Evolutionary conservation across 2,329 filamentous ascomycete genomes (phyloP), one percentile per base, ranked within the genome.

Genomic region (Aspergillus quadricinctus): DNA sequence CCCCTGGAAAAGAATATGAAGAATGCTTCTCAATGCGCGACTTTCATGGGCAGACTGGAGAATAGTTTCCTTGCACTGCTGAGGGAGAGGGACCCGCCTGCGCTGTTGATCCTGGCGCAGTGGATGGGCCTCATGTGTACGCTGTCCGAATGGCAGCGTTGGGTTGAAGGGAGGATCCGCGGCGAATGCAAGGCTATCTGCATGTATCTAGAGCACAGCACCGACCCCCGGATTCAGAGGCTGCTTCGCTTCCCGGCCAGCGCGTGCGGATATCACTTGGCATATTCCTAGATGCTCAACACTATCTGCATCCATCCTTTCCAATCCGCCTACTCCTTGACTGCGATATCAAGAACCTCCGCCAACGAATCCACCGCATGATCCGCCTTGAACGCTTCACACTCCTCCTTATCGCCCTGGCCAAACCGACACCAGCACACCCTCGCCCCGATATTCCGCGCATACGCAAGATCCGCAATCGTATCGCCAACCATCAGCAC

Each of bases 41-140:
- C 61, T 0, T 72, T 69, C 46, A 66, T 69, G 57, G 67, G 69
- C 11, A 57, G 61, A 23, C 49, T 72, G 37, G 61, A 65, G 3
- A 61, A 57, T n/a, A 54, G 60, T 9, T 71, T 68, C 43, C 52
- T 69, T 19, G 57, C 57, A 19, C 56, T 71, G 2, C 40, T 69
- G 2, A 56, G 62, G 27, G 41, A 53, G n/a, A 61, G 65, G 31
- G 69, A 72, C 50, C 54, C 61, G 0, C 56, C 60, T 8, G 68
- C 67, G n/a, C 53, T 72, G 7, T 40, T 70, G 1, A 61, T 72
- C 6, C 48, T 72, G 35, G 65, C 64, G 4, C 57, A 69, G 17
- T 72, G 69, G 69, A 68, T 71, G 61, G 68, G 66, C 0, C 59
- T 68, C 2, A 70, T 71, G 68, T 71, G 69, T 35, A 51, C 50